phyloP scores from a whole-genome alignment of 2,329 filamentous ascomycete species.

The Verticillium isaacii region DNA sequence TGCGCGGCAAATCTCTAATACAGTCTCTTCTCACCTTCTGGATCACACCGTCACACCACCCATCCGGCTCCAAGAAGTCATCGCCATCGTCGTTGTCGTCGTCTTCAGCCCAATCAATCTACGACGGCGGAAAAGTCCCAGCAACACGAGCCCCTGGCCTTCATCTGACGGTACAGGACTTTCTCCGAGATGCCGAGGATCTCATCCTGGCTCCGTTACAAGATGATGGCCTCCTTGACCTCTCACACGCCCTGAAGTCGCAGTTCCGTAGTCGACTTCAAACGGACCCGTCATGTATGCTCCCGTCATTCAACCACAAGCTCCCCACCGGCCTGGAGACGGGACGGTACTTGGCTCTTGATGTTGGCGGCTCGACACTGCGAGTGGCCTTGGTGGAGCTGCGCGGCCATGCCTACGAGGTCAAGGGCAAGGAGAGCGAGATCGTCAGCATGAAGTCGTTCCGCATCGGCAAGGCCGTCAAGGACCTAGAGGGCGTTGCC shows the following conservation, averaged over 20 bases:
- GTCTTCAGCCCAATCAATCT: not conserved
- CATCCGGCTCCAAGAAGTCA: slow-evolving; percentile 6
- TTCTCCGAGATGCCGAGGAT: slow-evolving; percentile 51
- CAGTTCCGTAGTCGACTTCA: slow-evolving; percentile 51
- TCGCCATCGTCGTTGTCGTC: not conserved
- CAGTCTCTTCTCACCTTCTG: slow-evolving; percentile 43
- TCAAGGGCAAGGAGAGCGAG: slow-evolving; percentile 33
- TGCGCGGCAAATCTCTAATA: slow-evolving; percentile 55
- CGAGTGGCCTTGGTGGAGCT: slow-evolving; percentile 61
- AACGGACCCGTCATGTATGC: slow-evolving; percentile 53
- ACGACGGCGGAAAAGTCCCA: not conserved
- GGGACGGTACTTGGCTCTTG: slow-evolving; percentile 58
- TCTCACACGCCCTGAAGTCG: slow-evolving; percentile 45
- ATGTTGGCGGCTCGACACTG: slow-evolving; percentile 66
- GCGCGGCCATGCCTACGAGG: slow-evolving; percentile 34
- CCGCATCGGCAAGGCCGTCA: slow-evolving; percentile 51
- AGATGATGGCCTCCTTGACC: slow-evolving; percentile 35
- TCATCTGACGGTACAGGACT: slow-evolving; percentile 37
- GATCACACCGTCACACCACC: slow-evolving; percentile 4
- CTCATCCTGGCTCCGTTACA: slow-evolving; percentile 44
- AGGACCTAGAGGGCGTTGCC: slow-evolving; percentile 49
- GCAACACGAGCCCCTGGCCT: not conserved
- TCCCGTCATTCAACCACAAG: slow-evolving; percentile 62
- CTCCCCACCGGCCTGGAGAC: slow-evolving; percentile 55
- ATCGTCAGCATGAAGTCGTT: slow-evolving; percentile 53